Conservation (phyloP, 1,284 basidiomycete species). For the Prillingera fragicola region DNA sequence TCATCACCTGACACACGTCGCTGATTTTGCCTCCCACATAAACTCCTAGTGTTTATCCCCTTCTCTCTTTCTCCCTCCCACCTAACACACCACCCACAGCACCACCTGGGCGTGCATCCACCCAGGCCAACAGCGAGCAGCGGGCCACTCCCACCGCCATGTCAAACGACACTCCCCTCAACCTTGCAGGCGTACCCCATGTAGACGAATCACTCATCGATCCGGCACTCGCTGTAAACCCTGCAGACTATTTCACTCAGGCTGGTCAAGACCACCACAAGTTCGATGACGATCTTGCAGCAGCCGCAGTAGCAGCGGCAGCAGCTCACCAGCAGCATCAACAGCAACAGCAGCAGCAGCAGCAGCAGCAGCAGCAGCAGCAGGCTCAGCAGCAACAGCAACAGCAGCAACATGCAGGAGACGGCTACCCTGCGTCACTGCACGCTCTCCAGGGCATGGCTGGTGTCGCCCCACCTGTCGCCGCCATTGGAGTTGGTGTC, state of each 20-base stretch:
- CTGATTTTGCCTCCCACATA: too few relatives aligned
- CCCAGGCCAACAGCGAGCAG: too few relatives aligned
- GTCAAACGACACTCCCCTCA: slow-evolving; percentile 11
- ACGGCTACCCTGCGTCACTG: not conserved
- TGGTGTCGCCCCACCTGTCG: slow-evolving; percentile 1
- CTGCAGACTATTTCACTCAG: slow-evolving; percentile 13
- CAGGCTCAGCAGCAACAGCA: not conserved
- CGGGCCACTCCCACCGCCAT: too few relatives aligned
- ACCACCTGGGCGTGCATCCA: too few relatives aligned
- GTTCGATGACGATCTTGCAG: slow-evolving; percentile 18
- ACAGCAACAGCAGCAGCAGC: not conserved
- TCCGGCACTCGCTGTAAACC: slow-evolving; percentile 6
- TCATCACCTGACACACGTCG: too few relatives aligned
- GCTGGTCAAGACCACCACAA: slow-evolving; percentile 7
- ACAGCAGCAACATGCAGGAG: not conserved
- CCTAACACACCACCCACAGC: too few relatives aligned
- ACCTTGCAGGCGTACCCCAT: slow-evolving; percentile 16
- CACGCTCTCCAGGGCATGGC: not conserved
- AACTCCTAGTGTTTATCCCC: too few relatives aligned
- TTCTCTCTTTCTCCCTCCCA: too few relatives aligned
- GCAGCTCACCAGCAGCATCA: slow-evolving; percentile 4
- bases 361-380: not conserved
- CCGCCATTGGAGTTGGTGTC: not conserved
- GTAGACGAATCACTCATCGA: slow-evolving; percentile 21
- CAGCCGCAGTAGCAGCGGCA: slow-evolving; percentile 17